Conservation (phyloP, 768 basidiomycete species). For the Mrakia hoshinonis region DNA sequence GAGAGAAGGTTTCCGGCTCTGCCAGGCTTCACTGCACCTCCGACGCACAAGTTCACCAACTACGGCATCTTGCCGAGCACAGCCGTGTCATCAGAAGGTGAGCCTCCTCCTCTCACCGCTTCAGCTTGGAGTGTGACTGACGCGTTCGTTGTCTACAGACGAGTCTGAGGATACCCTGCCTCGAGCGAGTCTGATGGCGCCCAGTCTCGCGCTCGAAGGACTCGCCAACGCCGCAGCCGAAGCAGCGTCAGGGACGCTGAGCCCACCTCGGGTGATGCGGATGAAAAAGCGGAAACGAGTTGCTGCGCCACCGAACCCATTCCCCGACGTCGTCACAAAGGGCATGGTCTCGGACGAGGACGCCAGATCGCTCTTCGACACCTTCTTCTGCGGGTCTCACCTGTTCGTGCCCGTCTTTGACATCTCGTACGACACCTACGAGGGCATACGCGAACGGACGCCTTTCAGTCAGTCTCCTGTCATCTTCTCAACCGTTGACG, state of each 20-base stretch:
- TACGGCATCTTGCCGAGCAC: constrained; percentile 60
- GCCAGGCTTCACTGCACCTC: constrained; percentile 84
- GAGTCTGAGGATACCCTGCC: constrained; percentile 85
- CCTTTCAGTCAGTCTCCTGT: constrained; percentile 65
- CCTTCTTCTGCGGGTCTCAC: constrained; percentile 96
- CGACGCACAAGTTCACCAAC: constrained; percentile 38
- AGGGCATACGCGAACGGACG: constrained; percentile 78
- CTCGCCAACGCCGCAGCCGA: constrained; percentile 92
- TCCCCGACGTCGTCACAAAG: constrained; percentile 47
- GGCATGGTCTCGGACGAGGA: constrained; percentile 76
- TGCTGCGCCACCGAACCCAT: constrained; percentile 39
- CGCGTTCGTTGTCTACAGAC: constrained; percentile 68
- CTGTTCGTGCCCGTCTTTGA: constrained; percentile 94
- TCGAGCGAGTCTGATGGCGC: constrained; percentile 73
- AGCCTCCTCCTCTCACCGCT: constrained; percentile 44
- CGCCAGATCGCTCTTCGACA: constrained; percentile 83
- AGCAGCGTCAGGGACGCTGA: constrained; percentile 46
- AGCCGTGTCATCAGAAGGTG: constrained; percentile 14
- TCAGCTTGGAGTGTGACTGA: constrained; percentile 50
- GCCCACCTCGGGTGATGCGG: background rate
- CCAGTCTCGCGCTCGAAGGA: constrained; percentile 88
- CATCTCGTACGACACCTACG: constrained; percentile 84
- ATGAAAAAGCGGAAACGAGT: constrained; percentile 39
- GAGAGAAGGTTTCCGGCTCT: constrained; percentile 61
- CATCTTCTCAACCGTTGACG: constrained; percentile 51